Percentiles rank a stretch among this genome's conserved stretches.
phyloP scores from a whole-genome alignment of 768 basidiomycete genomes.

The Coprinellus micaceus region DNA sequence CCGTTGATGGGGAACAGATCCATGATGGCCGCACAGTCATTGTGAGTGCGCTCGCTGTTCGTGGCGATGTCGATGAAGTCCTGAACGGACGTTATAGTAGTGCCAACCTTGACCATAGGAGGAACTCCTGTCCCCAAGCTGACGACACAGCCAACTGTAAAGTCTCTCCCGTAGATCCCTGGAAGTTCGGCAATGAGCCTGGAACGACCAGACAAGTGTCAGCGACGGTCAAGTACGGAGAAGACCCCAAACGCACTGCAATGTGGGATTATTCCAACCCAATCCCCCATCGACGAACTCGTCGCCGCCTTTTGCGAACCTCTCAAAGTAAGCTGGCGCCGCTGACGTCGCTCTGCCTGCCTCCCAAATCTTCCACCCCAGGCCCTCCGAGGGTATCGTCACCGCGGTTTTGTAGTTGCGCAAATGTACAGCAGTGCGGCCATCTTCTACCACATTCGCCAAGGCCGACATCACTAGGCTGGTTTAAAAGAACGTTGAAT shows the following conservation, averaged over 20 bases:
- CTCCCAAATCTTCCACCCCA: conserved; percentile 25
- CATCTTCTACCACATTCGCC: background rate
- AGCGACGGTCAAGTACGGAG: background rate
- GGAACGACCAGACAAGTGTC: background rate
- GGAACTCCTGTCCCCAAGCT: conserved; percentile 3
- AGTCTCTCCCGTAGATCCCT: background rate
- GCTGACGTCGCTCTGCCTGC: conserved; percentile 32
- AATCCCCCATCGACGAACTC: conserved; percentile 30
- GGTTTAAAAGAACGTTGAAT: background rate
- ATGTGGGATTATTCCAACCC: conserved; percentile 25
- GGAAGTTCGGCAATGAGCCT: background rate
- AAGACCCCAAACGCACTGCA: background rate
- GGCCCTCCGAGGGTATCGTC: background rate
- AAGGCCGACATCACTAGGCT: background rate
- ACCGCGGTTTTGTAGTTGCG: background rate
- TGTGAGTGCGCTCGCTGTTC: conserved; percentile 2
- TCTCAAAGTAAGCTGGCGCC: conserved; percentile 27
- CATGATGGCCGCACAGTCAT: background rate
- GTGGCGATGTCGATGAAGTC: conserved; percentile 5
- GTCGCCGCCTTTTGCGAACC: conserved; percentile 21
- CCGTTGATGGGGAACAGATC: background rate
- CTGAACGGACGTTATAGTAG: background rate
- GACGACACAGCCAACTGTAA: background rate
- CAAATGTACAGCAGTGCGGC: background rate
- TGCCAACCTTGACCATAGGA: background rate